Evolutionary conservation across 768 basidiomycete species (phyloP), one percentile per base, ranked within the genome.

Genomic region (Lentinula lateritia): DNA sequence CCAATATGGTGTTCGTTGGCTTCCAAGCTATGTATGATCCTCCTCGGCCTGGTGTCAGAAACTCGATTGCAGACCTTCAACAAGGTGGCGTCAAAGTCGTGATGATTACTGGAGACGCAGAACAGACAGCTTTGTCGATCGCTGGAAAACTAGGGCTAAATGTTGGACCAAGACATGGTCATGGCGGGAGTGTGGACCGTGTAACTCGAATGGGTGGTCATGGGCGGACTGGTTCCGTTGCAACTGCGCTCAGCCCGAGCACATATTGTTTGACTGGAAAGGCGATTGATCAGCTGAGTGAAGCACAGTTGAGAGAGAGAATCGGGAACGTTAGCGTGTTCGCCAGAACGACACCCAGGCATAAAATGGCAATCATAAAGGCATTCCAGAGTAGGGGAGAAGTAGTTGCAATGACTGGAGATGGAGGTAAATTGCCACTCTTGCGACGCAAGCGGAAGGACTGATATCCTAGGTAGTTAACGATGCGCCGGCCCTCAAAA

Each of bases 81-180:
- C 75, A 79, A 32, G 95, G 91, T 28, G 93, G 95, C 5, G 90
- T 98, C 53, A 93, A 95, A 68, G 88, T 98, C n/a, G 89, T 98
- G 48, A 98, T 98, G 95, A 97, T 98, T 70, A 98, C 96, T 0
- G 95, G 95, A 4, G 95, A 98, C 68, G 88, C 94, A 39, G 93
- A 95, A 72, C 81, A 88, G 59, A 98, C 95, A 0, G 95, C 96
- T 2, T 69, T 95, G 38, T 86, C 91, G 53, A 96, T 97, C 61
- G 96, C 94, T 39, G 82, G 84, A 68, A 81, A 92, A 67, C 82
- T 98, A 16, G 95, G 95, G 28, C 75, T 98, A 67, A 81, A 84
- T 10, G 83, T 95, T 28, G 86, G 86, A 48, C 79, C 56, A 43
- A 42, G 34, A 32, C 61, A 67, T 15, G 65, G 63, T 9, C 78